Conservation (phyloP, 768 basidiomycete species). For the Amyloporia xantha region DNA sequence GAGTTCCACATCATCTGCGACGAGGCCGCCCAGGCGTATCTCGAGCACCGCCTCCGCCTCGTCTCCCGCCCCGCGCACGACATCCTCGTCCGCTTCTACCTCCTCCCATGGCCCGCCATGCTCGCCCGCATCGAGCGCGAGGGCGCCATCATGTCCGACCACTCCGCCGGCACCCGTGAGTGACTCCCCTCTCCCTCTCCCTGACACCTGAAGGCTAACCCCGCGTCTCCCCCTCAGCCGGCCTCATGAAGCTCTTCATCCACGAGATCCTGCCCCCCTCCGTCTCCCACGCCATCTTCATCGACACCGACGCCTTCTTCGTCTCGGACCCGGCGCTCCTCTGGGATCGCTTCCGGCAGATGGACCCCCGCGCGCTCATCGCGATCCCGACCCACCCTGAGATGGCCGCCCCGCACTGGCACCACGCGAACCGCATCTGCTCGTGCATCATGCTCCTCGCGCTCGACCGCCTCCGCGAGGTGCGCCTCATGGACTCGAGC, state of each 20-base stretch:
- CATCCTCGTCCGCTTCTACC: conserved; percentile 37
- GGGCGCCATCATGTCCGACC: conserved; percentile 38
- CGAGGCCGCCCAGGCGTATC: conserved; percentile 31
- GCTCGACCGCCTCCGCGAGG: conserved; percentile 34
- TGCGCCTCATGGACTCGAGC: conserved; percentile 42
- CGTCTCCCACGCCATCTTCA: conserved; percentile 39
- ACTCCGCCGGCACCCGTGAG: conserved; percentile 43
- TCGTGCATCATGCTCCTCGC: conserved; percentile 49
- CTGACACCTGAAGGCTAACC: neutral
- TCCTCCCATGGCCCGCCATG: conserved; percentile 35
- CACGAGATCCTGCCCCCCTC: conserved; percentile 41
- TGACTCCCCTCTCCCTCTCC: conserved; percentile 8
- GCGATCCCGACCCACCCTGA: conserved; percentile 42
- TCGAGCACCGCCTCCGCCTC: conserved; percentile 33
- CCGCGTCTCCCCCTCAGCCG: conserved; percentile 35
- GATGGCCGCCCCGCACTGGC: conserved; percentile 33
- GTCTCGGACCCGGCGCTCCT: conserved; percentile 40
- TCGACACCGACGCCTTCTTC: conserved; percentile 48
- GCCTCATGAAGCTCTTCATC: conserved; percentile 47
- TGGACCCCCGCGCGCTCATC: conserved; percentile 31
- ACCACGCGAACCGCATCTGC: conserved; percentile 41
- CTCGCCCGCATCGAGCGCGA: conserved; percentile 38
- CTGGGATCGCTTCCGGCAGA: conserved; percentile 34
- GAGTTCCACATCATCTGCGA: conserved; percentile 33
- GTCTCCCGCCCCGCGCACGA: conserved; percentile 31